A percentile compares a stretch with the other conserved stretches of the same genome.
These are phyloP conservation scores for Ophiosphaerella narmari DNA, from an alignment of 2,329 filamentous ascomycete genomes.

Conservation along the genomic window DNA sequence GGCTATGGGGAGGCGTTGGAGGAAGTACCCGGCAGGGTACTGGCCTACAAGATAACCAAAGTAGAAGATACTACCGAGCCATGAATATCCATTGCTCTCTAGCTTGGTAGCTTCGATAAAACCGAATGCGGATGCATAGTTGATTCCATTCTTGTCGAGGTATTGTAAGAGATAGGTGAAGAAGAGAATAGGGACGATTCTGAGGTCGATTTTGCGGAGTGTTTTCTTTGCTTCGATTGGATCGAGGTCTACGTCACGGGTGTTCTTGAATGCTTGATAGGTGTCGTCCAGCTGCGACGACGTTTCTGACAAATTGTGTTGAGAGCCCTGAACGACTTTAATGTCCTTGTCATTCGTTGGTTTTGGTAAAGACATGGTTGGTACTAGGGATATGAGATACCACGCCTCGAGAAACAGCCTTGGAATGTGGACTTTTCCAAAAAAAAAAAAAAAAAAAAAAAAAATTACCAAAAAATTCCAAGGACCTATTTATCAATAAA, in stretches of 20 bases:
- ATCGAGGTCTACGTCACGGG: slow-evolving; percentile 21
- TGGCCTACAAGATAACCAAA: slow-evolving; percentile 56
- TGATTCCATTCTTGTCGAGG: slow-evolving; percentile 55
- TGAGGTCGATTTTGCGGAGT: slow-evolving; percentile 35
- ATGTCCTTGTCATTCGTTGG: slow-evolving; percentile 16
- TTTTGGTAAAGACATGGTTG: not conserved
- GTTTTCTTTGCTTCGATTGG: slow-evolving; percentile 34
- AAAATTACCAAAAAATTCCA: too few relatives aligned
- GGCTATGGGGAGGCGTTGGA: slow-evolving; percentile 53
- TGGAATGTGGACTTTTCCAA: not conserved
- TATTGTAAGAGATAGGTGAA: slow-evolving; percentile 48
- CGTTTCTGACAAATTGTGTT: slow-evolving; percentile 18
- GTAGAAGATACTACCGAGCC: slow-evolving; percentile 57
- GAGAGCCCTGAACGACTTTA: slow-evolving; percentile 22
- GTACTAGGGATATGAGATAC: not conserved
- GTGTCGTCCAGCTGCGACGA: slow-evolving; percentile 38
- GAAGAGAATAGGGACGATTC: slow-evolving; percentile 40
- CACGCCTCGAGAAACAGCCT: not conserved
- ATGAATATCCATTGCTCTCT: slow-evolving; percentile 48
- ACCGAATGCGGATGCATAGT: slow-evolving; percentile 58
- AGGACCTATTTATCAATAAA: too few relatives aligned
- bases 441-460: too few relatives aligned
- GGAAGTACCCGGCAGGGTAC: slow-evolving; percentile 50
- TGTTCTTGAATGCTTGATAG: slow-evolving; percentile 39
- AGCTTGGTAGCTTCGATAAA: slow-evolving; percentile 55